phyloP scores from a whole-genome alignment of 2,329 filamentous ascomycete species.

The Stemphylium beticola region DNA sequence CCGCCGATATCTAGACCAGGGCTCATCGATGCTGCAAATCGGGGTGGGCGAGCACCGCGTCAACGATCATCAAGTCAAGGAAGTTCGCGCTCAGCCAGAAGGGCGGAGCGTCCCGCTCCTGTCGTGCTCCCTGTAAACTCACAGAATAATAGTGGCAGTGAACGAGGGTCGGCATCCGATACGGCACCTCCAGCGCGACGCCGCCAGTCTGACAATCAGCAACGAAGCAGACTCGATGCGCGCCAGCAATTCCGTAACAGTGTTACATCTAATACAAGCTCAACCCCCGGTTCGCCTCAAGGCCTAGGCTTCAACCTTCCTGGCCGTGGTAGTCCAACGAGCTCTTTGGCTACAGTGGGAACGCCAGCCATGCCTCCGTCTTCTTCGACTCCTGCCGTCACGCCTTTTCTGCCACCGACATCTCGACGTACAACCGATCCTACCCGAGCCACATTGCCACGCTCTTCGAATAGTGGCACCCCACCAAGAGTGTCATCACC shows the following conservation, averaged over 20 bases:
- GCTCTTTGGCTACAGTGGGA: constrained; percentile 31
- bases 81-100: constrained; percentile 49
- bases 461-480: constrained; percentile 33
- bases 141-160: constrained; percentile 63
- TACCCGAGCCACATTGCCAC: constrained; percentile 23
- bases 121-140: constrained; percentile 38
- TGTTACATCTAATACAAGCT: constrained; percentile 32
- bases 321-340: constrained; percentile 36
- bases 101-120: constrained; percentile 39
- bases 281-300: constrained; percentile 39
- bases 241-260: constrained; percentile 42
- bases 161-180: constrained; percentile 39
- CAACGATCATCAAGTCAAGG: constrained; percentile 56
- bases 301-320: constrained; percentile 35
- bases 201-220: constrained; percentile 52
- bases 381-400: constrained; percentile 20
- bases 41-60: constrained; percentile 39
- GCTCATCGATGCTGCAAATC: constrained; percentile 51
- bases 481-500: constrained; percentile 33
- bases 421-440: constrained; percentile 45
- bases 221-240: constrained; percentile 51
- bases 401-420: constrained; percentile 24
- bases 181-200: constrained; percentile 34
- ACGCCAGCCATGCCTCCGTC: constrained; percentile 28
- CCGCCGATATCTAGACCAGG: constrained; percentile 57